phyloP scores from a whole-genome alignment of 164 flowering plant species.

The Kalanchoe fedtschenkoi region DNA sequence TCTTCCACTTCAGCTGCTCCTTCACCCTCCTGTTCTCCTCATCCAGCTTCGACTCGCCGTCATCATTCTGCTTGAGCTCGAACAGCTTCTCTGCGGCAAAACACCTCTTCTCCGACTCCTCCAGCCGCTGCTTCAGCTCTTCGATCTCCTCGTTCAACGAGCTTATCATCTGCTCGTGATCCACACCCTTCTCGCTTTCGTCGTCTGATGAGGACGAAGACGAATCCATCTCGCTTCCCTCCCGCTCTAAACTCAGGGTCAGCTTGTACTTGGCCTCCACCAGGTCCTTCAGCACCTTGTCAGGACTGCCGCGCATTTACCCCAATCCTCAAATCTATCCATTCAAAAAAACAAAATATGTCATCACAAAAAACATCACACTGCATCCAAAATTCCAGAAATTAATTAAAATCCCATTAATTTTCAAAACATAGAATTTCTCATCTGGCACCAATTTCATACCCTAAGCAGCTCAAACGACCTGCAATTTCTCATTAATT shows the following conservation, averaged over 20 bases:
- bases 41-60: slow-evolving; percentile 25
- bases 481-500: too few relatives aligned
- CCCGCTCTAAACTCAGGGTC: slow-evolving; percentile 15
- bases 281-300: slow-evolving; percentile 1
- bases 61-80: slow-evolving; percentile 34
- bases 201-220: slow-evolving; percentile 30
- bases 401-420: too few relatives aligned
- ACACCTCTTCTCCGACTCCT: slow-evolving; percentile 20
- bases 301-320: neutral
- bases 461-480: too few relatives aligned
- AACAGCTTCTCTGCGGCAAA: slow-evolving; percentile 23
- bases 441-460: too few relatives aligned
- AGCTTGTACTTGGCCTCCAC: neutral
- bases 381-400: too few relatives aligned
- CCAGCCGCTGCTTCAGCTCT: slow-evolving; percentile 23
- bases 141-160: slow-evolving; percentile 24
- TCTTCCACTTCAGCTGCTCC: slow-evolving; percentile 63
- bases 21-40: slow-evolving; percentile 28
- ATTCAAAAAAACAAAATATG: neutral
- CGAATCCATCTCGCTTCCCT: slow-evolving; percentile 14
- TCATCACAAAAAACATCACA: neutral
- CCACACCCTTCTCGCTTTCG: slow-evolving; percentile 20
- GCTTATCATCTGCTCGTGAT: slow-evolving; percentile 19
- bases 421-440: too few relatives aligned
- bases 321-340: neutral